Evolutionary conservation across 2,329 filamentous ascomycete genomes (phyloP), one percentile per base, ranked within the genome.

Genomic region (Colletotrichum incanum): DNA sequence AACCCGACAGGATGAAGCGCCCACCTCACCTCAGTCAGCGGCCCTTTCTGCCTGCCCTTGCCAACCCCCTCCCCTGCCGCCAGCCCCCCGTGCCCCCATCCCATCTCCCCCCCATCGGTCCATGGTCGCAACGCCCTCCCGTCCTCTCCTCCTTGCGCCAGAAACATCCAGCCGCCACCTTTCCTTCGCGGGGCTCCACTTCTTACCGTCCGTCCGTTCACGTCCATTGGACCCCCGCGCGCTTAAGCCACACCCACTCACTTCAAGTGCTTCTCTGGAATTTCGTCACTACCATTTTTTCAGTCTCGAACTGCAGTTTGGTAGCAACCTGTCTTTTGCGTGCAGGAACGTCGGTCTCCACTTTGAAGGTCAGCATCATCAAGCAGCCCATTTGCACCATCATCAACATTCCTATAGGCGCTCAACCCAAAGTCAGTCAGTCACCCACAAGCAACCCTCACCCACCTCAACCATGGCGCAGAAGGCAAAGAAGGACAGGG

Each of bases 401-500:
- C 47, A 54, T 58, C 18, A 18, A n/a, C 54, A 43, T 70, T 60
- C 45, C 54, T 26, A 16, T 28, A 26, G 23, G 23, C 18, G 31
- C 31, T 14, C 23, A 60, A 37, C 5, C n/a, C 34, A 31, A 34
- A n/a, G 5, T 54, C 50, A 23, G 12, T 34, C 14, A 16, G 28
- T 31, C 39, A 23, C 20, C 18, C 37, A 41, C 18, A 18, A 20
- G 18, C 14, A 45, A 26, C 43, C 34, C 37, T 9, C 34, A 39
- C 23, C 45, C 59, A 47, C 31, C 47, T 67, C 23, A 14, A 31
- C 47, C 34, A 91, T 91, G 89, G 89, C 89, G 39, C 89, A 91
- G 78, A 91, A 91, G 79, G 89, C 89, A 68, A 89, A 89, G 79
- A 91, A 91, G 77, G 89, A 90, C 77, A 84, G 84, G 74, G 96